phyloP scores from a whole-genome alignment of 2,329 filamentous ascomycete genomes.

The Trichoderma pleuroti region DNA sequence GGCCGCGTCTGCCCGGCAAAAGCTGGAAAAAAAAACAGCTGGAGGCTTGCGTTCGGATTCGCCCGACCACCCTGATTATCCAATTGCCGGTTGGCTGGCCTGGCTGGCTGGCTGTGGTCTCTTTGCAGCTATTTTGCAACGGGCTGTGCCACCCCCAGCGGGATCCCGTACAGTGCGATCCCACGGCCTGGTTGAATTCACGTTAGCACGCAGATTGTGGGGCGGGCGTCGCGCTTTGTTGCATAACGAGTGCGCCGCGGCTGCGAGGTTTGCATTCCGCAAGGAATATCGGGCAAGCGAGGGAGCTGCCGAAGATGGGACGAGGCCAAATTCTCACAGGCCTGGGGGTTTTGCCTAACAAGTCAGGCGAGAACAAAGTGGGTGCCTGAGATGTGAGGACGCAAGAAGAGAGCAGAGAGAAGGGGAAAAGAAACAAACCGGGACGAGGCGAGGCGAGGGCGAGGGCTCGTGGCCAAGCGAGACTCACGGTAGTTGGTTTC shows the following conservation, averaged over 20 bases:
- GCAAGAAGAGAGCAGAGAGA: background rate
- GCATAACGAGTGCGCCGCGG: background rate
- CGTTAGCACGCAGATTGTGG: slow-evolving; percentile 6
- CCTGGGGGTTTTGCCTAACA: background rate
- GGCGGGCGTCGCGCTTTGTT: background rate
- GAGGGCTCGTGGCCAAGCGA: background rate
- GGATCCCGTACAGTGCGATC: slow-evolving; percentile 10
- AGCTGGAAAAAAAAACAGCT: background rate
- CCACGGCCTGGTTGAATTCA: background rate
- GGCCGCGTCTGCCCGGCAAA: background rate
- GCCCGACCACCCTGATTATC: background rate
- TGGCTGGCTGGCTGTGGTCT: background rate
- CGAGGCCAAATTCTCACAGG: slow-evolving; percentile 15
- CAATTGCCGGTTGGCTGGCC: slow-evolving; percentile 6
- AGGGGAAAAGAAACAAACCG: background rate
- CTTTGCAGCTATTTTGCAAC: background rate
- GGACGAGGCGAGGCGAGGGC: background rate
- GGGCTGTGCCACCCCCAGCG: slow-evolving; percentile 9
- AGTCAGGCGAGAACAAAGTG: background rate
- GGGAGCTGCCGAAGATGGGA: background rate
- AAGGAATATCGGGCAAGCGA: background rate
- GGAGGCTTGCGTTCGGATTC: background rate
- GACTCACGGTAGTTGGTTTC: background rate
- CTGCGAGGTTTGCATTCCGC: background rate
- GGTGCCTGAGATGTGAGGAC: slow-evolving; percentile 6